Evolutionary conservation across 139 green algal species (phyloP).

Genomic region (Deuterostichococcus epilithicus): DNA sequence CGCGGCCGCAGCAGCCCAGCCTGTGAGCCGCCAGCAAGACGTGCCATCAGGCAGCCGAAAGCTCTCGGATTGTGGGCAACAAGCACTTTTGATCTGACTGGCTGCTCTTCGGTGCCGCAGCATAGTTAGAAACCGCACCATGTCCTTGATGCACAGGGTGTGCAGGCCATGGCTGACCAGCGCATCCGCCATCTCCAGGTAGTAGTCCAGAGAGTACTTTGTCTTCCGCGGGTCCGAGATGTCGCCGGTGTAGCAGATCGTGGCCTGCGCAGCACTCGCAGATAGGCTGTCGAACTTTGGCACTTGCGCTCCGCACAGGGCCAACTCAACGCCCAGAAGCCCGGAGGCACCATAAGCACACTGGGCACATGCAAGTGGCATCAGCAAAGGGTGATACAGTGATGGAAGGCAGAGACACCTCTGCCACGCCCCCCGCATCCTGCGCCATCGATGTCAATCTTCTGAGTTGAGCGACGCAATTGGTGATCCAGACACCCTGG

Average conservation of each 20-base stretch:
- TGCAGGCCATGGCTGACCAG: slow-evolving; percentile 82
- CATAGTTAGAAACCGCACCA: slow-evolving; percentile 16
- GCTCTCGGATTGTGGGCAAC: not conserved
- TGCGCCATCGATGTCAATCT: not conserved
- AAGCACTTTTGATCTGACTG: not conserved
- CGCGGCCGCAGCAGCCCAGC: slow-evolving; percentile 79
- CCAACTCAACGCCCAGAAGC: too few species aligned
- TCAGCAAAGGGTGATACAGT: too few species aligned
- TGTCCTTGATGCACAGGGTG: slow-evolving; percentile 84
- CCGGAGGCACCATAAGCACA: too few species aligned
- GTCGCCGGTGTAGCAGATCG: slow-evolving; percentile 93
- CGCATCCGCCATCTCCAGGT: slow-evolving; percentile 77
- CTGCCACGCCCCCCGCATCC: slow-evolving; percentile 15
- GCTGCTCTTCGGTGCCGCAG: not conserved
- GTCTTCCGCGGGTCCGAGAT: slow-evolving; percentile 51
- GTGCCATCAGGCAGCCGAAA: not conserved
- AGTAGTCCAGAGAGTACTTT: slow-evolving; percentile 91
- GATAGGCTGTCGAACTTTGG: too few species aligned
- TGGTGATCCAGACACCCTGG: too few species aligned
- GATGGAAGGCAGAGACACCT: too few species aligned
- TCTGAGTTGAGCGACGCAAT: too few species aligned
- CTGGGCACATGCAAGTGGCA: too few species aligned
- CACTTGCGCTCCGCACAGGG: too few species aligned
- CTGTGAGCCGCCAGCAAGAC: slow-evolving; percentile 1
- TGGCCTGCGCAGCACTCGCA: slow-evolving; percentile 65